Evolutionary conservation across 805 yeast species (phyloP).

Genomic region (Lachancea nothofagi): DNA sequence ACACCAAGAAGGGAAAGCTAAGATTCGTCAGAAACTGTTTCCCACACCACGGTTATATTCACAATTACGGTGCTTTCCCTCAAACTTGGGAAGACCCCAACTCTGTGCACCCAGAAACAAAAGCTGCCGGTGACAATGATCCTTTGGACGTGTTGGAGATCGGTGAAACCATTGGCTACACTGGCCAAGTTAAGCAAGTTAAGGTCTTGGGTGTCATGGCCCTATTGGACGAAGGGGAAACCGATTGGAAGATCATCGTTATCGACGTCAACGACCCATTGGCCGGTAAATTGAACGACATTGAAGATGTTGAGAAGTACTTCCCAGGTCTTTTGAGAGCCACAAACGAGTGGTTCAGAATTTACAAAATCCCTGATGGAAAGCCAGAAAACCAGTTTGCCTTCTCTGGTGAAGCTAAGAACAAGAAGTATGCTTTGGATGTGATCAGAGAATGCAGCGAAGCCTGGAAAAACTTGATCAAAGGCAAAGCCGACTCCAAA

Average conservation of each 20-base stretch:
- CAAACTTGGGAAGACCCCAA: conserved; percentile 84
- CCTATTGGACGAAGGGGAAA: conserved; percentile 84
- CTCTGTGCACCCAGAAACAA: conserved; percentile 58
- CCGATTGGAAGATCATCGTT: conserved; percentile 89
- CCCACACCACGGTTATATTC: conserved; percentile 98
- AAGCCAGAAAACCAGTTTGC: conserved; percentile 96
- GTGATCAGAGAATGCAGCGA: conserved; percentile 75
- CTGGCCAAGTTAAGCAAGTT: conserved; percentile 79
- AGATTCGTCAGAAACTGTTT: conserved; percentile 95
- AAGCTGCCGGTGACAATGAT: conserved; percentile 74
- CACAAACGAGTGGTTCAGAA: conserved; percentile 97
- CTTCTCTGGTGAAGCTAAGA: conserved; percentile 89
- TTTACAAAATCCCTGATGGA: conserved; percentile 97
- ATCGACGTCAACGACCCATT: conserved; percentile 84
- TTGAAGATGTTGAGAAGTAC: conserved; percentile 83
- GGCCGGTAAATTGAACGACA: conserved; percentile 79
- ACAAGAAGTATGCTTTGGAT: conserved; percentile 79
- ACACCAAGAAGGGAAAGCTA: conserved; percentile 93
- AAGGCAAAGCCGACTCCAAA: conserved; percentile 56
- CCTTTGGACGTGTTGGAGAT: conserved; percentile 84
- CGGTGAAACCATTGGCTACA: conserved; percentile 57
- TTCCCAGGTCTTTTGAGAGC: conserved; percentile 92
- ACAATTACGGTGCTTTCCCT: conserved; percentile 98
- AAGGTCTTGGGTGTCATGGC: conserved; percentile 94
- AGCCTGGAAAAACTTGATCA: conserved; percentile 75